Base-by-base conservation (phyloP, 2,329 filamentous ascomycete species). In the Penicillium sp. region DNA sequence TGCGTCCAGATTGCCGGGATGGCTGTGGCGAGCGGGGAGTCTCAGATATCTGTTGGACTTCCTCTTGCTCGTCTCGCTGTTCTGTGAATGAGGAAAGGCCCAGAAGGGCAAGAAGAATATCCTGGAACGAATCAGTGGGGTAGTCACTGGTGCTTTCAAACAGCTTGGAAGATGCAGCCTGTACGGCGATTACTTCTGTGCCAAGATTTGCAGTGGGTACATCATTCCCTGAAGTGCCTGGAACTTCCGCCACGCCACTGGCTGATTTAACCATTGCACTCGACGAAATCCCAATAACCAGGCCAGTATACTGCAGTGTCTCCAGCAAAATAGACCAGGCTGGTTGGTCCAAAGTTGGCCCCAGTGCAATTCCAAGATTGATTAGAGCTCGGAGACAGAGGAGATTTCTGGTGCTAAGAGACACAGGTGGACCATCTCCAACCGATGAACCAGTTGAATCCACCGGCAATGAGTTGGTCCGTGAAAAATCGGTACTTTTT, bases 81-180 rank as follows among this genome's bases (percentile, higher is more conserved):
- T 70, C 64, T 11, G 70, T 71, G 46, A 65, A 61, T 47, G 63
- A 81, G 6, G 96, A 80, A 7, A 97, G 79, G 46, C 83, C 81
- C 67, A 91, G 92, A 4, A 96, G 82, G 0, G 92, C 89, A 53
- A 82, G 79, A 1, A 98, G 80, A 10, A 98, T 86, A 61, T 90
- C 85, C 5, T 89, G 78, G 66, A 98, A 98, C 0, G 91, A 82
- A 16, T 86, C 82, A 62, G 93, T 92, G 0, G 92, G 91, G 67
- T 96, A 98, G 65, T 97, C 93, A 16, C 89, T 82, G 0, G 93
- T 98, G 74, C 92, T 96, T 71, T 98, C 95, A 56, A 98, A 87
- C 19, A 99, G 80, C 60, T 95, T 86, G 1, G 87, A 86, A 1
- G 92, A 91, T 3, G 95, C 95, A 7, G 89, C 88, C 72, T 97